Evolutionary conservation across 2,329 filamentous ascomycete species (phyloP).

Genomic region (Aspergillus clavatus): DNA sequence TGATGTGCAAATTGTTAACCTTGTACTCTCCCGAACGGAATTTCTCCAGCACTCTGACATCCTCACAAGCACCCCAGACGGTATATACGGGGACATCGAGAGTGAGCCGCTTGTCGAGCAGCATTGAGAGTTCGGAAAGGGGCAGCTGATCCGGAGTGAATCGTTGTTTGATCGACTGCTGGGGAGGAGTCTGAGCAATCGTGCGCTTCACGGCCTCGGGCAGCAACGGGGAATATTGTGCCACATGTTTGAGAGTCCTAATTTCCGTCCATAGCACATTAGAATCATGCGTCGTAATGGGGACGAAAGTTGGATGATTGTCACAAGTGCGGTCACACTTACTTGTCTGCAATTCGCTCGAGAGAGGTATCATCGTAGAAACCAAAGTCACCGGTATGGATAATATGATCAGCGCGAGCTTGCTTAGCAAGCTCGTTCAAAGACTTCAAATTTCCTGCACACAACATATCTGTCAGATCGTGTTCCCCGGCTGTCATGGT

Average conservation of each 20-base stretch:
- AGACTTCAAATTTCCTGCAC: conserved; percentile 82
- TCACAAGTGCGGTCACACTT: conserved; percentile 42
- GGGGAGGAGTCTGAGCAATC: conserved; percentile 63
- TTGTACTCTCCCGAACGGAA: conserved; percentile 98
- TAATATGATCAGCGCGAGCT: conserved; percentile 92
- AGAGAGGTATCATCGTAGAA: conserved; percentile 97
- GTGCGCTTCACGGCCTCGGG: conserved; percentile 66
- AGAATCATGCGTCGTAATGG: conserved; percentile 7
- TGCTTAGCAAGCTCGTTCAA: conserved; percentile 94
- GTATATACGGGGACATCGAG: conserved; percentile 97
- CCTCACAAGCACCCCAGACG: conserved; percentile 97
- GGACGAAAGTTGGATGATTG: conserved; percentile 4
- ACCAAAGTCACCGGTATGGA: conserved; percentile 97
- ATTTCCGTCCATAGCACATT: conserved; percentile 13
- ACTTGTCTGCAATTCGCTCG: conserved; percentile 98
- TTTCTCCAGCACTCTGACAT: conserved; percentile 95
- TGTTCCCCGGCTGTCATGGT: conserved; percentile 4
- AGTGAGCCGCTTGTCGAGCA: conserved; percentile 82
- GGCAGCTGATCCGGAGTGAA: conserved; percentile 78
- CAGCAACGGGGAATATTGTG: conserved; percentile 94
- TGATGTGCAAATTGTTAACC: conserved; percentile 94
- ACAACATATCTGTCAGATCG: conserved; percentile 14
- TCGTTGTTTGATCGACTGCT: conserved; percentile 70
- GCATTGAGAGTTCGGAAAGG: conserved; percentile 84
- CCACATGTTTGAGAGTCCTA: conserved; percentile 95